These are phyloP conservation scores for Paraleonurus japonicus DNA, from an alignment of 257 asterid species.

Conservation along the genomic window DNA sequence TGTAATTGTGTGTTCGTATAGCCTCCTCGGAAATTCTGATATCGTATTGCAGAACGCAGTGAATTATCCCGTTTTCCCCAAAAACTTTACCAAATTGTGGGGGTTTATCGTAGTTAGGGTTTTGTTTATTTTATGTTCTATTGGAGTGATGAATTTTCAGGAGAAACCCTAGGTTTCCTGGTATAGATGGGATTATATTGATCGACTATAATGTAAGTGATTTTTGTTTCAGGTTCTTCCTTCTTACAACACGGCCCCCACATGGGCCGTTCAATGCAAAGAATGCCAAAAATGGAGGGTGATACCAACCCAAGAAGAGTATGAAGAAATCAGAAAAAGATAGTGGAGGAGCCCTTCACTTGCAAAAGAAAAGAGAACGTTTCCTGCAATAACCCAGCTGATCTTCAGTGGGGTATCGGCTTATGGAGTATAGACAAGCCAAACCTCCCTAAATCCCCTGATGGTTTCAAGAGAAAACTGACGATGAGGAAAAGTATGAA, in stretches of 20 bases:
- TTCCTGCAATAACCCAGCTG: conserved; percentile 42
- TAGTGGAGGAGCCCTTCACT: conserved; percentile 39
- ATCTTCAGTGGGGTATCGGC: conserved; percentile 35
- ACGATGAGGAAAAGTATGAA: conserved; percentile 34
- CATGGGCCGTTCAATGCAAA: conserved; percentile 44
- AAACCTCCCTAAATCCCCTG: conserved; percentile 51
- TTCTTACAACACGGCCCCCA: background rate
- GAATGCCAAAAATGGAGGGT: conserved; percentile 47
- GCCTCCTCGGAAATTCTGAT: background rate
- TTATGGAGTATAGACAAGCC: conserved; percentile 52
- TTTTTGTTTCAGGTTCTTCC: background rate
- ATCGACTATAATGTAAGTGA: background rate
- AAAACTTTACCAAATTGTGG: background rate
- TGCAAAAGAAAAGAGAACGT: conserved; percentile 30
- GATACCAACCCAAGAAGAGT: conserved; percentile 39
- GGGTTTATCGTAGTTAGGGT: background rate
- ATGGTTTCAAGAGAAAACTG: conserved; percentile 39
- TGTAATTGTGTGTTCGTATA: background rate
- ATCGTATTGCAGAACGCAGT: background rate
- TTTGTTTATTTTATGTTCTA: background rate
- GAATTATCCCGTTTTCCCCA: background rate
- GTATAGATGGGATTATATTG: background rate
- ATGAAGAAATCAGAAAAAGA: conserved; percentile 43
- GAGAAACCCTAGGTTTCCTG: background rate
- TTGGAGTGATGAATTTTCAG: background rate